A percentile compares a stretch with the other conserved stretches of the same genome.
Conservation (phyloP, 202 grass and related monocot genomes). For the Zoysia matrella region DNA sequence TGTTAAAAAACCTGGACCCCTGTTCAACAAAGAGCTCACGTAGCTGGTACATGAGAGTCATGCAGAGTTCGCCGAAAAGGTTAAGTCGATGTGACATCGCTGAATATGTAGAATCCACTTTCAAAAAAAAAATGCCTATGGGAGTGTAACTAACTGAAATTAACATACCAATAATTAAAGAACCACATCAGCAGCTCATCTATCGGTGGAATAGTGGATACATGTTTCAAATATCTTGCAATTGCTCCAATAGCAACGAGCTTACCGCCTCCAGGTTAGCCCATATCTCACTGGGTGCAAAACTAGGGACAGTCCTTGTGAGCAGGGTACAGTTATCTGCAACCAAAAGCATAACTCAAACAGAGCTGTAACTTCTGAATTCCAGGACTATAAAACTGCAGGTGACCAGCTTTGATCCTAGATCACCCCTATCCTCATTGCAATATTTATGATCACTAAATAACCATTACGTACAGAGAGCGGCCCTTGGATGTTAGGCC, state of each 20-base stretch:
- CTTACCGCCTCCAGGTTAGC: not conserved
- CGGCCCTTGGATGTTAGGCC: not conserved
- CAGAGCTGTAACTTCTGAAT: not conserved
- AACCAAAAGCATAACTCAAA: not conserved
- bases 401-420: not conserved
- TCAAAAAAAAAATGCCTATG: not conserved
- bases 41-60: not conserved
- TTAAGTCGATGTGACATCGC: not conserved
- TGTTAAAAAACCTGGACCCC: not conserved
- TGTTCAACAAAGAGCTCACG: not conserved
- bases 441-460: not conserved
- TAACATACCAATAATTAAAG: not conserved
- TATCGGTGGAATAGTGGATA: not conserved
- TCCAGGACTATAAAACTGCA: not conserved
- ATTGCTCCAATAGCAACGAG: not conserved
- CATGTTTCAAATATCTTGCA: slow-evolving; percentile 3
- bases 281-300: not conserved
- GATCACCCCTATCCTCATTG: not conserved
- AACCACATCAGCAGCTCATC: not conserved
- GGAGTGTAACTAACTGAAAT: not conserved
- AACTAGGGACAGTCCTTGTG: not conserved
- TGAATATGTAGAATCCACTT: not conserved
- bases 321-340: not conserved
- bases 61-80: not conserved
- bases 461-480: not conserved